Percentiles rank a stretch among this genome's conserved stretches.
These are phyloP conservation scores for Sclerotinia borealis DNA, from an alignment of 2,329 filamentous ascomycete genomes.

Conservation along the genomic window DNA sequence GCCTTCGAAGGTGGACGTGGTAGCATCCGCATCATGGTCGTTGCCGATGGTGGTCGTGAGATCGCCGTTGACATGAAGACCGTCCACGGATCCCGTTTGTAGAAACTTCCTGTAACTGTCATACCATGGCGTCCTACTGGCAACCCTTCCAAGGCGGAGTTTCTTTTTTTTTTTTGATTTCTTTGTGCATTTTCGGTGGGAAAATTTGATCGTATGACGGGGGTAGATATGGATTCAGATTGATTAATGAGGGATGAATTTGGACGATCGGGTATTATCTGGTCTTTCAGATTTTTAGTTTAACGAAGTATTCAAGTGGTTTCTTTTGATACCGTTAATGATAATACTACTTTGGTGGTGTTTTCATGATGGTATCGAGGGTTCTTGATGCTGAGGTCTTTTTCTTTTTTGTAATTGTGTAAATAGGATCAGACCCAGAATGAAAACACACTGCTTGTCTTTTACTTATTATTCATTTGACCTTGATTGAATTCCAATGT, in stretches of 20 bases:
- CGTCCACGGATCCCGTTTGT: conserved; percentile 72
- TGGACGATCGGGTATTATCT: conserved; percentile 6
- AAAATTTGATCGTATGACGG: conserved; percentile 14
- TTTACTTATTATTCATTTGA: not conserved
- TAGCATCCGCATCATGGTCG: conserved; percentile 89
- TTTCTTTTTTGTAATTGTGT: conserved; percentile 13
- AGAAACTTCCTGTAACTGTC: conserved; percentile 12
- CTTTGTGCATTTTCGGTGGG: conserved; percentile 11
- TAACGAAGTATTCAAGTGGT: conserved; percentile 11
- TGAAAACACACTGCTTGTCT: conserved; percentile 10
- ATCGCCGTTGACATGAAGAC: conserved; percentile 99
- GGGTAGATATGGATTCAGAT: conserved; percentile 14
- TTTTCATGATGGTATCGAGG: conserved; percentile 1
- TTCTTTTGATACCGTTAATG: not conserved
- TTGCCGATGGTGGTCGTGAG: conserved; percentile 88
- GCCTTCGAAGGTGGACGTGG: conserved; percentile 90
- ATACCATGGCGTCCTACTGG: conserved; percentile 8
- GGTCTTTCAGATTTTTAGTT: conserved; percentile 13
- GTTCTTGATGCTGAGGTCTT: conserved; percentile 10
- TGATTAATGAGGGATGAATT: conserved; percentile 18
- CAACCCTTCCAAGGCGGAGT: conserved; percentile 3
- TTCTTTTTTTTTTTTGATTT: conserved; percentile 10
- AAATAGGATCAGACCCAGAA: conserved; percentile 17
- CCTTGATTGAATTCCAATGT: not conserved
- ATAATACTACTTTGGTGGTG: conserved; percentile 4